Evolutionary conservation across 2,329 filamentous ascomycete species (phyloP).

Genomic region (Aureobasidium sp.): DNA sequence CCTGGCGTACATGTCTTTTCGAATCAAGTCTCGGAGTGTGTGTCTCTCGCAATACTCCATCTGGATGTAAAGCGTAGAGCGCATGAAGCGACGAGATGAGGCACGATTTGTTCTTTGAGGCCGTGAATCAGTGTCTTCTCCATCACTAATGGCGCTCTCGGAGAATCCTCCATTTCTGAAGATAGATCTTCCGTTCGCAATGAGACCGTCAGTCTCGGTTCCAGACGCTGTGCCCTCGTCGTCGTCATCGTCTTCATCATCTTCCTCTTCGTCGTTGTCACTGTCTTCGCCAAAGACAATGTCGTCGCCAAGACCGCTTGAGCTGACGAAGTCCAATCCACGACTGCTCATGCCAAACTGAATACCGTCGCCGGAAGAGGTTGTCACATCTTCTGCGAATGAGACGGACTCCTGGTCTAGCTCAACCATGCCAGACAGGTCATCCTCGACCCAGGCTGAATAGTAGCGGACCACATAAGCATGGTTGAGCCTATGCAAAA

Average conservation of each 20-base stretch:
- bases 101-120: slow-evolving; percentile 37
- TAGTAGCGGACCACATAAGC: slow-evolving; percentile 85
- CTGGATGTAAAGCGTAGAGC: slow-evolving; percentile 84
- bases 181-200: not conserved
- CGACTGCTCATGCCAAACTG: slow-evolving; percentile 53
- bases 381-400: not conserved
- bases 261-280: slow-evolving; percentile 34
- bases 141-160: slow-evolving; percentile 7
- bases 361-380: slow-evolving; percentile 2
- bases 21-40: slow-evolving; percentile 82
- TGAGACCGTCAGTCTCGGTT: slow-evolving; percentile 1
- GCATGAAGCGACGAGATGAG: slow-evolving; percentile 41
- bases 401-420: slow-evolving; percentile 9
- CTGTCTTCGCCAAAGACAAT: slow-evolving; percentile 66
- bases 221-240: slow-evolving; percentile 29
- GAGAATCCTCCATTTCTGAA: not conserved
- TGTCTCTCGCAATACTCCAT: slow-evolving; percentile 98
- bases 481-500: slow-evolving; percentile 88
- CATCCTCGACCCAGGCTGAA: slow-evolving; percentile 85
- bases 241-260: slow-evolving; percentile 33
- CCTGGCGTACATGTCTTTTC: slow-evolving; percentile 63
- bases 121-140: slow-evolving; percentile 1
- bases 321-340: slow-evolving; percentile 89
- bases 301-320: slow-evolving; percentile 59
- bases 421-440: slow-evolving; percentile 18